Conservation (phyloP, 2,329 filamentous ascomycete genomes). For the Aspergillus sp. region DNA sequence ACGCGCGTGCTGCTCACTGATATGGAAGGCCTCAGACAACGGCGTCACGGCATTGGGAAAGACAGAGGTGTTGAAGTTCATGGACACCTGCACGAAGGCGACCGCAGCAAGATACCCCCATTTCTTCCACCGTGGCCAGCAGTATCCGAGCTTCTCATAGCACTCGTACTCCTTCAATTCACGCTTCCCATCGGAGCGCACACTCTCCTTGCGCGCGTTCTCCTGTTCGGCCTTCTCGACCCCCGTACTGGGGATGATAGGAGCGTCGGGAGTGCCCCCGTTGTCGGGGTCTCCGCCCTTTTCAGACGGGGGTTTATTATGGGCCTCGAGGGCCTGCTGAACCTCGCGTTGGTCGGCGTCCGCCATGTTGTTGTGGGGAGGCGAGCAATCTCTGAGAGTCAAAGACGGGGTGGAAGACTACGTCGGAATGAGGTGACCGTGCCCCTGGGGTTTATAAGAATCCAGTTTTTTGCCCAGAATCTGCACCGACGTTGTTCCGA, state of each 20-base stretch:
- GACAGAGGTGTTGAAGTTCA: constrained; percentile 76
- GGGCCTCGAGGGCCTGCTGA: background rate
- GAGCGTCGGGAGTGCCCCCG: background rate
- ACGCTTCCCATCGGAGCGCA: constrained; percentile 24
- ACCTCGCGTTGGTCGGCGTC: background rate
- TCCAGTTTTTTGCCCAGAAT: background rate
- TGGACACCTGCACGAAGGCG: constrained; percentile 71
- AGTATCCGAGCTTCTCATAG: constrained; percentile 62
- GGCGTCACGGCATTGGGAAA: constrained; percentile 67
- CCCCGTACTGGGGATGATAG: background rate
- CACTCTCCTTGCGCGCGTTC: background rate
- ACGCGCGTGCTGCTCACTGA: constrained; percentile 67
- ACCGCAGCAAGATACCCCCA: constrained; percentile 71
- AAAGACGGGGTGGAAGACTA: background rate
- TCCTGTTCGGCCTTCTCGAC: background rate
- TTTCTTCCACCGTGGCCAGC: constrained; percentile 60
- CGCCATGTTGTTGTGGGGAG: background rate
- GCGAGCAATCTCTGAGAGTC: background rate
- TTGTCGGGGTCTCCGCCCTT: background rate
- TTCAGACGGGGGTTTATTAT: background rate
- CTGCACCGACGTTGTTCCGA: background rate
- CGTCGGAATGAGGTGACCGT: background rate
- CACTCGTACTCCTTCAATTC: constrained; percentile 57
- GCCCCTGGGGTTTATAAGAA: background rate
- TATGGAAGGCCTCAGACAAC: constrained; percentile 64